These are phyloP conservation scores for Sophora flavescens DNA, from an alignment of 306 rosid genomes.

Conservation along the genomic window DNA sequence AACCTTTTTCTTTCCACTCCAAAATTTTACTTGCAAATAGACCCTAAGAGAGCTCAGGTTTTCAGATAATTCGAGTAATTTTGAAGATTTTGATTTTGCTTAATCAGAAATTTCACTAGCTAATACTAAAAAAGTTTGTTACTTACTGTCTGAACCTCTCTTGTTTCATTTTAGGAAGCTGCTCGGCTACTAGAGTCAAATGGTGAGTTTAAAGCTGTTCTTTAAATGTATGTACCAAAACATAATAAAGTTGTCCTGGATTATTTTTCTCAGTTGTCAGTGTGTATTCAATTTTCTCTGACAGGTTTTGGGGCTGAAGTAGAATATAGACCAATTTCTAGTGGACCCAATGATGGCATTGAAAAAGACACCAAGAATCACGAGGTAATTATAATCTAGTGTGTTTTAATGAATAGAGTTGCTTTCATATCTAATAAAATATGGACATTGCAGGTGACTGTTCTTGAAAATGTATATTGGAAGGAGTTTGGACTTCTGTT, in stretches of 20 bases:
- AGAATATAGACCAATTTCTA: constrained; percentile 69
- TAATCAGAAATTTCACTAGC: not conserved
- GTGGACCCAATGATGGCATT: constrained; percentile 47
- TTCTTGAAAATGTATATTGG: constrained; percentile 67
- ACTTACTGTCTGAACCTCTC: constrained; percentile 33
- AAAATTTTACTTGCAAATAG: too few species aligned
- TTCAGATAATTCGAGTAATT: not conserved
- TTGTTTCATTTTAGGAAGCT: constrained; percentile 60
- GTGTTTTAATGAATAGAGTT: not conserved
- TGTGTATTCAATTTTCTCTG: not conserved
- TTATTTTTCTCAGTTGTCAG: constrained; percentile 14
- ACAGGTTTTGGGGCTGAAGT: constrained; percentile 51
- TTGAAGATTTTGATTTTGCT: not conserved
- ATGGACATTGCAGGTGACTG: constrained; percentile 50
- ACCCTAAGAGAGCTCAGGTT: not conserved
- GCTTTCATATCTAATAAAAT: constrained; percentile 43
- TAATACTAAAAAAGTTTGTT: not conserved
- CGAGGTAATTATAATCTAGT: constrained; percentile 47
- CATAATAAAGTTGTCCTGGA: not conserved
- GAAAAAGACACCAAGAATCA: constrained; percentile 35
- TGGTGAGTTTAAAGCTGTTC: constrained; percentile 54
- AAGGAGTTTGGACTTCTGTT: constrained; percentile 73
- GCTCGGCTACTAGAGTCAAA: constrained; percentile 52
- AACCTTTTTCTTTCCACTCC: too few species aligned
- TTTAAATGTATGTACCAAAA: not conserved